phyloP scores from a whole-genome alignment of 108 stramenopile species.

The Nitzschia inconspicua region DNA sequence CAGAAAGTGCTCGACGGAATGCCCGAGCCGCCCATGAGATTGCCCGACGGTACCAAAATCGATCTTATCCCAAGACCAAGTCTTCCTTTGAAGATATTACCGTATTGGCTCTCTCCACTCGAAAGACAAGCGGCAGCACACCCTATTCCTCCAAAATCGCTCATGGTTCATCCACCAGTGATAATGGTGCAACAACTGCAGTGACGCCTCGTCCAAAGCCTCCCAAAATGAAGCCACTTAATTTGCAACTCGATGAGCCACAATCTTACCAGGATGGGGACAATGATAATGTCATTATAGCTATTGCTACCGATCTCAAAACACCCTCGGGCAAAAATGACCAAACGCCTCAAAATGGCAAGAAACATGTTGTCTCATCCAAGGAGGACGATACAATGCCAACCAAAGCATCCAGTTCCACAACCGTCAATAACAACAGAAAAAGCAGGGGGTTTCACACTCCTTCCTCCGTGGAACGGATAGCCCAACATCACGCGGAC shows the following conservation, averaged over 20 bases:
- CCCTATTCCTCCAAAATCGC: background rate
- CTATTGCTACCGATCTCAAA: background rate
- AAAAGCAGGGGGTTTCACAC: constrained; percentile 3
- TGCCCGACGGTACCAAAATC: constrained; percentile 51
- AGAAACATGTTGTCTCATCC: background rate
- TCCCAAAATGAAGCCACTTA: background rate
- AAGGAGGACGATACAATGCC: background rate
- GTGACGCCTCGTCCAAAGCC: constrained; percentile 5
- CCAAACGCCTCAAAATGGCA: background rate
- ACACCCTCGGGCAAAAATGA: background rate
- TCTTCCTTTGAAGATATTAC: constrained; percentile 7
- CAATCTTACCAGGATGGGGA: background rate
- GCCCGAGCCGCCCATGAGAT: constrained; percentile 69
- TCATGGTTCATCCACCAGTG: too few relatives aligned
- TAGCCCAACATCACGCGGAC: constrained; percentile 67
- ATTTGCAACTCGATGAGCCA: background rate
- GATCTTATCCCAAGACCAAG: constrained; percentile 19
- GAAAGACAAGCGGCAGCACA: background rate
- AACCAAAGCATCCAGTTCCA: background rate
- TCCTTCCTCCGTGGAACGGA: constrained; percentile 30
- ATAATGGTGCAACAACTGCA: too few relatives aligned
- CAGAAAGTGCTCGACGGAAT: constrained; percentile 64
- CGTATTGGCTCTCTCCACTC: background rate
- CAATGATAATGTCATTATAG: background rate
- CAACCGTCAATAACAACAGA: background rate